Percentiles rank a stretch among this genome's conserved stretches.
phyloP scores from a whole-genome alignment of 192 early-diverging fungal species.

The Lunasporangiospora selenospora region DNA sequence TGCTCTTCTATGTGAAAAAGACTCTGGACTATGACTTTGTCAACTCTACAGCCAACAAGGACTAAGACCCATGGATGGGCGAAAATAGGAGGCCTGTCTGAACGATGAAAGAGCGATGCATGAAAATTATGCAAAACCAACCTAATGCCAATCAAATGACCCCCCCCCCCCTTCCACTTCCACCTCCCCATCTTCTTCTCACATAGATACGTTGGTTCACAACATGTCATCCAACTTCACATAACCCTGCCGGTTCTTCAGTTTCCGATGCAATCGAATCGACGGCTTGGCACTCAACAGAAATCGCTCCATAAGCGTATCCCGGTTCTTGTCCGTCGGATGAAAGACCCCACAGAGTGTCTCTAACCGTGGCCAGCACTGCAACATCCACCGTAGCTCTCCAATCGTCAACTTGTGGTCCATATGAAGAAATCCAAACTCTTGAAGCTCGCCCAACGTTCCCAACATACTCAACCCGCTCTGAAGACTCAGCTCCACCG shows the following conservation, averaged over 20 bases:
- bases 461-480: conserved; percentile 9
- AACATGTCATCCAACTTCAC: no score
- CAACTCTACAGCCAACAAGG: conserved; percentile 13
- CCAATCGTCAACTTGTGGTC: conserved; percentile 27
- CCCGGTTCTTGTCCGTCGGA: conserved; percentile 7
- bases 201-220: no score
- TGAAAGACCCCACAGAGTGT: conserved; percentile 15
- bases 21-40: conserved; percentile 63
- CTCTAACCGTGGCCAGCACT: conserved; percentile 23
- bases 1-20: conserved; percentile 88
- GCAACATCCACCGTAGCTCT: conserved; percentile 34
- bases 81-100: no score
- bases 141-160: no score
- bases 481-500: conserved; percentile 22
- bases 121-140: no score
- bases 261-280: conserved; percentile 3
- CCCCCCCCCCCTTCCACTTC: no score
- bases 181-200: no score
- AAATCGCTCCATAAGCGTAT: conserved; percentile 20
- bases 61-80: no score
- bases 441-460: conserved; percentile 10
- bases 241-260: conserved; percentile 4
- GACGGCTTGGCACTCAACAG: conserved; percentile 18
- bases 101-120: no score
- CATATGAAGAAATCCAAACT: conserved; percentile 41